Conservation (phyloP, 1,284 basidiomycete species). For the Grifola frondosa region DNA sequence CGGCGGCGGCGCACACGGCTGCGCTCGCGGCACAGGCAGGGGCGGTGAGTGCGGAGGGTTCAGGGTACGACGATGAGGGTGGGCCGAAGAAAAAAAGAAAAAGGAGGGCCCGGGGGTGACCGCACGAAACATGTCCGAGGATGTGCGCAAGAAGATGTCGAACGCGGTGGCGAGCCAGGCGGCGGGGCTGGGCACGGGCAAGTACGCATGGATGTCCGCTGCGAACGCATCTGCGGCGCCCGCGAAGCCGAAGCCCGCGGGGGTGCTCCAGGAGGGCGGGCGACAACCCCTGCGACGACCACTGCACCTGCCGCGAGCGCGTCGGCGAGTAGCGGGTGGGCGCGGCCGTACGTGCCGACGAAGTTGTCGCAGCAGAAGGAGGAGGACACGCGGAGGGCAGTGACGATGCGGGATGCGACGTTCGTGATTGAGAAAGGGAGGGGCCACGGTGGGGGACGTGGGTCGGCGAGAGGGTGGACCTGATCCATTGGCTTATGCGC, state of each 20-base stretch:
- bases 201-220: conserved; percentile 85
- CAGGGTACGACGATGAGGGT: conserved; percentile 45
- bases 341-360: conserved; percentile 62
- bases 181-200: conserved; percentile 70
- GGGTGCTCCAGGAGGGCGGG: conserved; percentile 18
- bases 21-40: conserved; percentile 59
- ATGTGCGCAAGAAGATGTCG: conserved; percentile 85
- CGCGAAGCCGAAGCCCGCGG: conserved; percentile 46
- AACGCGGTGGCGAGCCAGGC: conserved; percentile 86
- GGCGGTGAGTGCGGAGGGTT: conserved; percentile 28
- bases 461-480: conserved; percentile 69
- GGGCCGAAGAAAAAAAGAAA: conserved; percentile 78
- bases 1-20: conserved; percentile 63
- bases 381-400: conserved; percentile 50
- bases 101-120: conserved; percentile 82
- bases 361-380: conserved; percentile 49
- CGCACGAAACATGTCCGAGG: conserved; percentile 84
- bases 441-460: conserved; percentile 75
- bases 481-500: too few species aligned
- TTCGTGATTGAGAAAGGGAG: conserved; percentile 77
- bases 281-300: conserved; percentile 30
- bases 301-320: conserved; percentile 37
- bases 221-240: conserved; percentile 43
- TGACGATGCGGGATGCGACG: conserved; percentile 75
- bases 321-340: conserved; percentile 49